Evolutionary conservation across 768 basidiomycete species (phyloP).

Genomic region (Mycena rebaudengoi): DNA sequence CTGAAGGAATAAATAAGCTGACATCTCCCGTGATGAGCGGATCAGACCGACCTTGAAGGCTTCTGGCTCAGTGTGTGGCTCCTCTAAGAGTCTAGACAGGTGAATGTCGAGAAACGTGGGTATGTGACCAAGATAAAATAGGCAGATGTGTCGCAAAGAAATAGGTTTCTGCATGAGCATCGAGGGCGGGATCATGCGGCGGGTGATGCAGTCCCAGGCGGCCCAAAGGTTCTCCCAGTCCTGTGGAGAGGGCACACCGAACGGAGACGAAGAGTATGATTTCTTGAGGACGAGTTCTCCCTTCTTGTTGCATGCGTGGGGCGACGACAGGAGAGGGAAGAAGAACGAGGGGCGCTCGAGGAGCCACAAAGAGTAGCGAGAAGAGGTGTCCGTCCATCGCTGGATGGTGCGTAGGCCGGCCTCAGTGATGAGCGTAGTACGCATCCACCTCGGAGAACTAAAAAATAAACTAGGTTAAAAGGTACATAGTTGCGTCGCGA

Average conservation of each 20-base stretch:
- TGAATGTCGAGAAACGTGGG: constrained; percentile 94
- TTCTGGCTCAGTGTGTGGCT: constrained; percentile 86
- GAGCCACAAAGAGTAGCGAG: constrained; percentile 87
- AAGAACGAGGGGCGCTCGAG: constrained; percentile 86
- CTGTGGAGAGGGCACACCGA: constrained; percentile 72
- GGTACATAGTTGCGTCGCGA: background rate
- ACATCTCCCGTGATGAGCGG: constrained; percentile 9
- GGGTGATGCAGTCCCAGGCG: constrained; percentile 87
- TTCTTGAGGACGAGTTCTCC: constrained; percentile 32
- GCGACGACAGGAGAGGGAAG: constrained; percentile 69
- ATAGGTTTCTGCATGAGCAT: constrained; percentile 94
- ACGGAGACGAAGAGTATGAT: constrained; percentile 50
- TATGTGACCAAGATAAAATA: constrained; percentile 98
- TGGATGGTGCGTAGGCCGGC: constrained; percentile 86
- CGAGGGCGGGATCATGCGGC: constrained; percentile 84
- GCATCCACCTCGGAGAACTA: constrained; percentile 86
- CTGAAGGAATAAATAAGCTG: constrained; percentile 42
- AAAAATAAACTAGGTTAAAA: constrained; percentile 37
- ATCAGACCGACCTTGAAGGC: constrained; percentile 67
- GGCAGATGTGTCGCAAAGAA: constrained; percentile 91
- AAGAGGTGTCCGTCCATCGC: constrained; percentile 80
- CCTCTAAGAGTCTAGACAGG: constrained; percentile 74
- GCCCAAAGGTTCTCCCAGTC: constrained; percentile 91
- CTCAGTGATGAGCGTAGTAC: constrained; percentile 70
- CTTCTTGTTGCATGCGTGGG: constrained; percentile 33